Percentiles rank a stretch among this genome's conserved stretches.
These are phyloP conservation scores for Hericium alpestre DNA, from an alignment of 768 basidiomycete species.

Conservation along the genomic window DNA sequence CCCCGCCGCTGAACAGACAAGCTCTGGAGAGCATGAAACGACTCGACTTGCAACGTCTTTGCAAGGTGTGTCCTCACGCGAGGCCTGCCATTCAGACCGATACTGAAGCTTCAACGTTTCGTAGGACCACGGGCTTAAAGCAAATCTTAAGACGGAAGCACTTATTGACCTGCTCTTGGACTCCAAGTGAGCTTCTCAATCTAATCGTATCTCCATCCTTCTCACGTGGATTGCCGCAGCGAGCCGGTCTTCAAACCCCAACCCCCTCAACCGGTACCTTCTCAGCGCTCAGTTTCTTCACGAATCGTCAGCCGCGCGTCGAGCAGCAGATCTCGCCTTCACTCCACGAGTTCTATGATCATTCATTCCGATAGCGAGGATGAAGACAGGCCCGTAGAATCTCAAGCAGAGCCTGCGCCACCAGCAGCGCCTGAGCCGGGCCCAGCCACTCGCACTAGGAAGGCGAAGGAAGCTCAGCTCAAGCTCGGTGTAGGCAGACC, in stretches of 20 bases:
- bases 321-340: slow-evolving; percentile 8
- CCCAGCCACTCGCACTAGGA: slow-evolving; percentile 41
- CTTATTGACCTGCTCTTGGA: slow-evolving; percentile 67
- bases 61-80: slow-evolving; percentile 36
- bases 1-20: slow-evolving; percentile 34
- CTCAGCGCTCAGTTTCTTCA: slow-evolving; percentile 2
- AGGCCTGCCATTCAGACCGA: neutral
- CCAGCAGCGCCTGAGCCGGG: slow-evolving; percentile 15
- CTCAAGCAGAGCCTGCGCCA: slow-evolving; percentile 18
- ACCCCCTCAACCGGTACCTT: slow-evolving; percentile 1
- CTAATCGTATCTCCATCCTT: too few species aligned
- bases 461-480: slow-evolving; percentile 63
- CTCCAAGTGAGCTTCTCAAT: slow-evolving; percentile 14
- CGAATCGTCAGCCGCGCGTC: slow-evolving; percentile 4
- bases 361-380: slow-evolving; percentile 15
- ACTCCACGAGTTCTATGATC: slow-evolving; percentile 12
- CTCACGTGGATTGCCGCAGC: neutral
- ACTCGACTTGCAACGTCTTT: slow-evolving; percentile 43
- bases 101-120: slow-evolving; percentile 2
- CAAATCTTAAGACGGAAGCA: slow-evolving; percentile 73
- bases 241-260: slow-evolving; percentile 6
- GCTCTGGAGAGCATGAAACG: slow-evolving; percentile 45
- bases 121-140: slow-evolving; percentile 72
- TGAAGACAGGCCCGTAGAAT: slow-evolving; percentile 4
- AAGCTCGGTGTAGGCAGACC: slow-evolving; percentile 67